Base-by-base conservation (phyloP, 169 alveolate species). In the Cryptosporidium canis region DNA sequence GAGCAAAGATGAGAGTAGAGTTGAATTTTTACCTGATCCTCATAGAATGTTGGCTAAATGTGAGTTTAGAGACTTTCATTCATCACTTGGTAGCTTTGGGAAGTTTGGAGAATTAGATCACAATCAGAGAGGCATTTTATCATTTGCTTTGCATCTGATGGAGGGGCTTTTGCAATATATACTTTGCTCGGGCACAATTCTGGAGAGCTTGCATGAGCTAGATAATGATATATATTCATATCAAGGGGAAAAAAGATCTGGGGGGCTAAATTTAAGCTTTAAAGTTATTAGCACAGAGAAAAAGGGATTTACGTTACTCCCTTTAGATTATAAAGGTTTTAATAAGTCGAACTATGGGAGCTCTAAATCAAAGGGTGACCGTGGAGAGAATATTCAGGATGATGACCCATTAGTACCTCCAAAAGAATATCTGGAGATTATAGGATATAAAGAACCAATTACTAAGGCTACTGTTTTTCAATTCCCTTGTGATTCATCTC, bases 401-500 rank as follows among this genome's bases (percentile, higher is more conserved):
- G 37, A 77, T 14, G 87, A 77, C 9, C 71, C 53, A 39, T 7
- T 77, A 77, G 33, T 77, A 5, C 87, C 87, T 5, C 87, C 87
- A 24, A 77, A 45, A 61, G 87, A 77, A 45, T 77, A 58, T 41
- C 33, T 77, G 56, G 87, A 77, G 0, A 24, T 77, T 43, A 77
- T 77, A 37, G 87, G 87, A 1, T 77, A 77, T 33, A 77, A 77
- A 63, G 87, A 77, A 24, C 87, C 87, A 29, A 55, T 77, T 11
- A 77, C 87, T 11, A 55, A 58, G n/a, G 51, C 87, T 14, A 29
- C 68, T 2, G 72, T 77, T 9, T 77, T 77, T 77, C 87, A 77
- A 21, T 77, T 77, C 24, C 87, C 87, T 14, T 77, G 18, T 63
- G 44, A 58, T 39, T 7, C 77, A 8, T 56, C 87, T 41, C 77